Conservation (phyloP, 768 basidiomycete genomes). For the Lentinus tigrinus region DNA sequence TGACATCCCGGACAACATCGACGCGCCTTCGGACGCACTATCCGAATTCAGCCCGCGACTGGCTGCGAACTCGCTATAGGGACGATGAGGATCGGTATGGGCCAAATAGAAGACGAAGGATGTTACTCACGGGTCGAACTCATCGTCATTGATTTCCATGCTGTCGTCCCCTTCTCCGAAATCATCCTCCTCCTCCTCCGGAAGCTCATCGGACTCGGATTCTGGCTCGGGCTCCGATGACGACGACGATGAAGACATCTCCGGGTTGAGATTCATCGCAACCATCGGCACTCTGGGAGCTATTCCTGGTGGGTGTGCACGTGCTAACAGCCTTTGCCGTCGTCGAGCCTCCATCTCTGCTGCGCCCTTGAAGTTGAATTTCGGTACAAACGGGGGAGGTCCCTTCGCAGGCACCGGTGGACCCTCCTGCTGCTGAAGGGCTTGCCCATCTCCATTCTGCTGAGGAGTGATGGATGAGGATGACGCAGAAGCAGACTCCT, state of each 20-base stretch:
- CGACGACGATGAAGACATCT: slow-evolving; percentile 45
- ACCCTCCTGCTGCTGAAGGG: slow-evolving; percentile 15
- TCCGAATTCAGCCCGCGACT: slow-evolving; percentile 47
- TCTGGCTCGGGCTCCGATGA: slow-evolving; percentile 21
- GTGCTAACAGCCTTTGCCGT: slow-evolving; percentile 62
- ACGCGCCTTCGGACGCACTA: slow-evolving; percentile 62
- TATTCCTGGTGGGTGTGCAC: slow-evolving; percentile 40
- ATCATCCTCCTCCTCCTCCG: slow-evolving; percentile 43
- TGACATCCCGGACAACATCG: slow-evolving; percentile 57
- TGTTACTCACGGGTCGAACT: slow-evolving; percentile 73
- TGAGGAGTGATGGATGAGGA: background rate
- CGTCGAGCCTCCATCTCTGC: slow-evolving; percentile 85
- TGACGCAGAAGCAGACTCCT: background rate
- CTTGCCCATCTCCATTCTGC: slow-evolving; percentile 4
- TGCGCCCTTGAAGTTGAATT: slow-evolving; percentile 63
- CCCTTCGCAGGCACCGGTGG: slow-evolving; percentile 37
- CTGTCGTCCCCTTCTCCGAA: slow-evolving; percentile 34
- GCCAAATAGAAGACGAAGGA: background rate
- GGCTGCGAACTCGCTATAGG: slow-evolving; percentile 63
- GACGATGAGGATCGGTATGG: background rate
- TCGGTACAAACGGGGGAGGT: slow-evolving; percentile 62
- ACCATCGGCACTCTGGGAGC: slow-evolving; percentile 34
- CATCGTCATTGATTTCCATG: slow-evolving; percentile 50
- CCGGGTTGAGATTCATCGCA: slow-evolving; percentile 43
- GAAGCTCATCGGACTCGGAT: slow-evolving; percentile 40